Percentiles rank a stretch among this genome's conserved stretches.
Evolutionary conservation across 177 flowering plant species (phyloP).

Genomic region (Vitis hybrid): DNA sequence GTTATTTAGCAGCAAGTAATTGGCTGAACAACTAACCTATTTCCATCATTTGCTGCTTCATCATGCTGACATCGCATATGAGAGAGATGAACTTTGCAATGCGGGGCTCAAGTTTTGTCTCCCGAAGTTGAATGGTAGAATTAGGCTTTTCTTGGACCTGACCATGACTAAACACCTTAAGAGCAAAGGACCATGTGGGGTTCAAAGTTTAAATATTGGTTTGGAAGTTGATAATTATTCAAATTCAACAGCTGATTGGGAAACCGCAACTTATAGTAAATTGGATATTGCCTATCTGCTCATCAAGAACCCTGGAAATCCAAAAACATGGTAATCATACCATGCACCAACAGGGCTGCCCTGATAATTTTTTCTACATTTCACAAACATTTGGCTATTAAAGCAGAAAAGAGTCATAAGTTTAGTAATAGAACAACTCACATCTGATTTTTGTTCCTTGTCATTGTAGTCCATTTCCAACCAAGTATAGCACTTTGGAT

Average conservation of each 20-base stretch:
- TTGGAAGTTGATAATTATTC: not conserved
- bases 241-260: not conserved
- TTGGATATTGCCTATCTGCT: not conserved
- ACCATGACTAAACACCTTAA: slow-evolving; percentile 5
- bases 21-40: slow-evolving; percentile 60
- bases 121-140: slow-evolving; percentile 49
- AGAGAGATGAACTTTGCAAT: slow-evolving; percentile 88
- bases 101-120: slow-evolving; percentile 66
- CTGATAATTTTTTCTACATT: not conserved
- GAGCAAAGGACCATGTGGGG: not conserved
- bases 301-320: too few species aligned
- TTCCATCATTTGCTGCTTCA: slow-evolving; percentile 98
- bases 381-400: not conserved
- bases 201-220: not conserved
- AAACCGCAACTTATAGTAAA: not conserved
- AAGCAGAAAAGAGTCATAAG: not conserved
- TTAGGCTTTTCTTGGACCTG: slow-evolving; percentile 45
- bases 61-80: slow-evolving; percentile 89
- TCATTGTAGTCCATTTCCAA: slow-evolving; percentile 86
- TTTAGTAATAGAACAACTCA: slow-evolving; percentile 29
- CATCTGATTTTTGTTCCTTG: slow-evolving; percentile 39
- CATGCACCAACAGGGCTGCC: too few species aligned
- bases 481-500: slow-evolving; percentile 75
- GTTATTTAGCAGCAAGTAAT: not conserved
- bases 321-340: too few species aligned